Percentiles rank a stretch among this genome's conserved stretches.
Conservation (phyloP, 2,329 filamentous ascomycete species). For the Fusarium sp. region DNA sequence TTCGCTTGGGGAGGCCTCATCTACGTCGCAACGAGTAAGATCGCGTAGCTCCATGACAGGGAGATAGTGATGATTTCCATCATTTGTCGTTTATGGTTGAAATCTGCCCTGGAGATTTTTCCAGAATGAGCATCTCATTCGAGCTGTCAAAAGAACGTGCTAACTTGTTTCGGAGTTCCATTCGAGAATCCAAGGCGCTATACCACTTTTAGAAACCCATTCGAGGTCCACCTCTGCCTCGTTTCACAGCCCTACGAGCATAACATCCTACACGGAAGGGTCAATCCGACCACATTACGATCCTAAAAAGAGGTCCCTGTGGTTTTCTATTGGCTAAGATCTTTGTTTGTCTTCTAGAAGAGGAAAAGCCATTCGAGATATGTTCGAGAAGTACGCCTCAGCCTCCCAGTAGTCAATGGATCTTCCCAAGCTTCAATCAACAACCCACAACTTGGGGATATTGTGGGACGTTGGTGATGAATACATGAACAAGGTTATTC, state of each 20-base stretch:
- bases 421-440: not conserved
- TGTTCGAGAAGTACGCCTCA: not conserved
- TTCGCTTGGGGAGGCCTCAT: not conserved
- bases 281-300: constrained; percentile 11
- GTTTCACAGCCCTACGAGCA: constrained; percentile 32
- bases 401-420: constrained; percentile 1
- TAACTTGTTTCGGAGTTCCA: constrained; percentile 8
- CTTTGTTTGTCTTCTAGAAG: constrained; percentile 2
- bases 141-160: not conserved
- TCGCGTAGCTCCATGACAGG: not conserved
- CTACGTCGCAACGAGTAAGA: not conserved
- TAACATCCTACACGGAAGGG: constrained; percentile 9
- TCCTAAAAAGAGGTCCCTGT: not conserved
- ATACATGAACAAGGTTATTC: not conserved
- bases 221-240: constrained; percentile 33
- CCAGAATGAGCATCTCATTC: constrained; percentile 12
- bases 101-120: not conserved
- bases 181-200: constrained; percentile 17
- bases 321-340: constrained; percentile 15
- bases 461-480: not conserved
- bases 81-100: not conserved
- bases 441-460: not conserved
- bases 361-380: constrained; percentile 39
- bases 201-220: constrained; percentile 34
- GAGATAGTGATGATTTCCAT: not conserved